Evolutionary conservation across 306 rosid species (phyloP), one percentile per base, ranked within the genome.

Genomic region (Ormosia semicastrata): DNA sequence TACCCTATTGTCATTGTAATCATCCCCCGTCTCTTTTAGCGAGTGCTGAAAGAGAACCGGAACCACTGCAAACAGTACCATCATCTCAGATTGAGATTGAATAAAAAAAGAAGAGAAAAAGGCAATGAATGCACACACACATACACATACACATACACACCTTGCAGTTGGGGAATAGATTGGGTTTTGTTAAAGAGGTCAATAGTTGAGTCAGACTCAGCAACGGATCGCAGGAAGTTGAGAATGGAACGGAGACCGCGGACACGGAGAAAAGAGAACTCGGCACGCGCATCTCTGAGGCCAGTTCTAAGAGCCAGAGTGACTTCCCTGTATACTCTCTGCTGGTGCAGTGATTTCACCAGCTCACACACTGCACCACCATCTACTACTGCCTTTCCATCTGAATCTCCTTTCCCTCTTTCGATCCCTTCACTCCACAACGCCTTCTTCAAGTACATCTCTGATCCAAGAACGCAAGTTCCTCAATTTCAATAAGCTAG

Each of bases 1-100:
- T 6, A 93, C 88, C 46, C 29, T 82, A 9, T 72, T 89, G 36
- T 92, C 88, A 17, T 8, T 15, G 71, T 75, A 76, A 49, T 87
- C 77, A 53, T 75, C 95, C 59, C 76, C 94, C 7, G 85, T 60
- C 70, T 95, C 97, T 70, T 88, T 93, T 59, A 95, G 50, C 9
- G 97, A 92, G 82, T 93, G 92, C 70, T 89, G 89, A 85, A 95
- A 95, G 41, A 93, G 84, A 52, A 92, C 94, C 49, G 96, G 97
- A 89, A 93, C 93, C 86, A 93, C 99, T 95, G 86, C 11, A 57
- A 44, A 69, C 44, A 73, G 30, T 15, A 66, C 2, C 43, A 53
- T 12, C 60, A 4, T 43, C 18, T 57, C 75, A 46, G 10, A 47
- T 36, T 2, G 75, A 46, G 10, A 47, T 36, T 2, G 5, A 17